Base-by-base conservation (phyloP, 2,329 filamentous ascomycete species). In the Keithomyces neogunnii region DNA sequence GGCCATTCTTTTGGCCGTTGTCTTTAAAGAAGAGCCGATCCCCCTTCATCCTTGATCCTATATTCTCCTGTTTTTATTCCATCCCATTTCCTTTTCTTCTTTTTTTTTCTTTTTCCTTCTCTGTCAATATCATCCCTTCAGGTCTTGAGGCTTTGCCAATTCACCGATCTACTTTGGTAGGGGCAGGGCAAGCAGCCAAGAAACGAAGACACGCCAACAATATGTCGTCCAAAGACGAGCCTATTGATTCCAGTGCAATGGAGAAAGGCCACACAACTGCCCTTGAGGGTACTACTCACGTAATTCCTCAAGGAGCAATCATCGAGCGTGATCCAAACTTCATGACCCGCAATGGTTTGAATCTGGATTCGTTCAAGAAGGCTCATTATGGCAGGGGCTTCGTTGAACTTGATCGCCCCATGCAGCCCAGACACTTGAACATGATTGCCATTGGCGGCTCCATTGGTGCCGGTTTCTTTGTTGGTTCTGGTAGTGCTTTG, bases 391-490 rank as follows among this genome's bases (percentile, higher is more conserved):
- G 65, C 48, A 44, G 10, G 3, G 66, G 64, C 44, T 30, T 62
- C 29, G 57, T 65, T 45, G 67, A 72, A 56, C 63, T 73, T 5
- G 68, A 73, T 53, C 65, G 67, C 48, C 61, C 66, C 57, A 76
- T 81, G 69, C 74, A 76, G 67, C 66, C 68, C 42, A 74, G 78
- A 58, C 78, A 81, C 64, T 65, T 81, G 60, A 75, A 81, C 64
- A 80, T 80, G 77, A 80, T 80, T 63, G 75, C 76, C 58, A 78
- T 81, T 51, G 76, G 51, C 28, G 51, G 51, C n/a, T 53, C 51
- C 29, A 82, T 82, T 45, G 79, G 79, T 62, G 78, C 79, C 54
- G 79, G 79, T 66, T 80, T 82, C 71, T 82, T 81, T 65, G 79
- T 82, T 55, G 78, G 79, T 59, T 78, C 76, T 9, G 78, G 78